phyloP scores from a whole-genome alignment of 129 eudicot genomes.

The Artemisia tridentata region DNA sequence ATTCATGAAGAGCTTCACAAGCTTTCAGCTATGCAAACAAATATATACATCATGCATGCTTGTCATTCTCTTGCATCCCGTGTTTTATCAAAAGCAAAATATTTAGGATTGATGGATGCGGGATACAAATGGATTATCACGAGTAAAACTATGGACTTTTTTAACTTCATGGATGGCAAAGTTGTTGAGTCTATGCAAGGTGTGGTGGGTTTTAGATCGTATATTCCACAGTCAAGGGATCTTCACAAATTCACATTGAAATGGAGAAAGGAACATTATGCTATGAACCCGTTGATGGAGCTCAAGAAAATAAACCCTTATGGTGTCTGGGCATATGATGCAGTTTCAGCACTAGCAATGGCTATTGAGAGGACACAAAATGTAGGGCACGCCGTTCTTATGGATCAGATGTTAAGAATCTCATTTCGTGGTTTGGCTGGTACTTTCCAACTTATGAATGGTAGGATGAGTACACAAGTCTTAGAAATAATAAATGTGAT shows the following conservation, averaged over 20 bases:
- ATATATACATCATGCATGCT: constrained; percentile 34
- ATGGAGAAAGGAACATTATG: constrained; percentile 28
- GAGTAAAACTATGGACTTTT: constrained; percentile 14
- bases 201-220: constrained; percentile 34
- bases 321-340: constrained; percentile 58
- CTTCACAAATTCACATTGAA: constrained; percentile 24
- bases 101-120: constrained; percentile 43
- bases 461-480: constrained; percentile 14
- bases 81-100: constrained; percentile 26
- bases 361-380: constrained; percentile 33
- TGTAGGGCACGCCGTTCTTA: no score
- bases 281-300: constrained; percentile 7
- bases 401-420: constrained; percentile 22
- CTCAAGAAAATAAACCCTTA: constrained; percentile 12
- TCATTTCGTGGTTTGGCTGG: constrained; percentile 46
- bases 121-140: constrained; percentile 61
- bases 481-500: constrained; percentile 40
- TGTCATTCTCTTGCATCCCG: constrained; percentile 32
- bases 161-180: constrained; percentile 22
- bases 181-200: constrained; percentile 45
- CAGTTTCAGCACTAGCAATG: constrained; percentile 40
- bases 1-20: constrained; percentile 31
- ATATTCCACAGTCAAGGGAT: constrained; percentile 33
- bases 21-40: constrained; percentile 27
- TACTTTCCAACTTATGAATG: constrained; percentile 22